These are phyloP conservation scores for Dendrobium chrysotoxum DNA, from an alignment of 106 monocot genomes.

Conservation along the genomic window DNA sequence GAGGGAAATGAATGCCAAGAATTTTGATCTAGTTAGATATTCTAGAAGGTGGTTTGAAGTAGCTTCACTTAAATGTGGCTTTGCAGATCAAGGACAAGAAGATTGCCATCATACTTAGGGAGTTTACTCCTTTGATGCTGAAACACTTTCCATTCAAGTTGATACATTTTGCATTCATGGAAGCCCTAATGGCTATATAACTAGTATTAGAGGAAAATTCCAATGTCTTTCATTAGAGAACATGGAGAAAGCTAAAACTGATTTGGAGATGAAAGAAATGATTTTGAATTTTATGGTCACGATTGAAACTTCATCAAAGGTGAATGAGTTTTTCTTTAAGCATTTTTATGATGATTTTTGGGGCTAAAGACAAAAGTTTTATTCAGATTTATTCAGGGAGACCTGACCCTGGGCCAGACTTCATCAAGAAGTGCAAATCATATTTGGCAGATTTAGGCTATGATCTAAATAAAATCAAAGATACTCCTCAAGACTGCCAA, in stretches of 20 bases:
- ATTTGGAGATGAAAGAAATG: conserved; percentile 63
- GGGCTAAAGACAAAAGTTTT: conserved; percentile 80
- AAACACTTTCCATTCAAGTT: conserved; percentile 58
- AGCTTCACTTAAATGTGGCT: conserved; percentile 86
- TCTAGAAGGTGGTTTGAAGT: conserved; percentile 99
- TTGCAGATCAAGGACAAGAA: conserved; percentile 91
- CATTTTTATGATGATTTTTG: conserved; percentile 77
- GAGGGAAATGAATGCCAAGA: conserved; percentile 80
- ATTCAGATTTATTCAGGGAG: conserved; percentile 92
- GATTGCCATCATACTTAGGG: conserved; percentile 98
- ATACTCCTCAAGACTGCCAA: conserved; percentile 86
- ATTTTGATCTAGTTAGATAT: conserved; percentile 80
- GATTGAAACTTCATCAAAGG: too few species aligned
- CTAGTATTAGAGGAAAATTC: conserved; percentile 82
- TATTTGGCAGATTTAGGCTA: conserved; percentile 70
- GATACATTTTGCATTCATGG: conserved; percentile 93
- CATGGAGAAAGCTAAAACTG: conserved; percentile 42
- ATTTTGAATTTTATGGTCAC: too few species aligned
- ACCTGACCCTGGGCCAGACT: conserved; percentile 64
- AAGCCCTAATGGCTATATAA: conserved; percentile 80
- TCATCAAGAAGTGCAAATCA: conserved; percentile 83
- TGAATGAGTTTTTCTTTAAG: too few species aligned
- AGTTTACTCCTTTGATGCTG: conserved; percentile 66
- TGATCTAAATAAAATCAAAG: conserved; percentile 62
- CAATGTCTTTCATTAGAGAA: conserved; percentile 77